phyloP scores from a whole-genome alignment of 2,329 filamentous ascomycete genomes.

The Alternaria sp. region DNA sequence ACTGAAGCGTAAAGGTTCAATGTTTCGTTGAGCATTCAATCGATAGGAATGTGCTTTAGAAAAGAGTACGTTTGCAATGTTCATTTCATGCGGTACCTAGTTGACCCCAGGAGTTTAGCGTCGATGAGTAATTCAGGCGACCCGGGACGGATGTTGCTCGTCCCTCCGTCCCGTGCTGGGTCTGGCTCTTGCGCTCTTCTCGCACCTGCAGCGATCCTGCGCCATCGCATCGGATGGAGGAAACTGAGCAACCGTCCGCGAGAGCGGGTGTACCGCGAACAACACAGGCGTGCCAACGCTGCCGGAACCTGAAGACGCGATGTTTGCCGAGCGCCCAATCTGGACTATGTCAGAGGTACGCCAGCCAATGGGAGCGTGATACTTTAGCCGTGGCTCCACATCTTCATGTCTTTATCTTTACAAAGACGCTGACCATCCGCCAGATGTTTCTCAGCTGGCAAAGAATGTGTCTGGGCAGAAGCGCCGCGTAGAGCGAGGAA shows the following conservation, averaged over 20 bases:
- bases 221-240: conserved; percentile 30
- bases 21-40: too few relatives aligned
- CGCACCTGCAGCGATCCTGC: background rate
- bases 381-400: background rate
- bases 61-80: too few relatives aligned
- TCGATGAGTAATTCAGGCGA: conserved; percentile 1
- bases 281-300: conserved; percentile 43
- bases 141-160: conserved; percentile 4
- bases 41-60: too few relatives aligned
- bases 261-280: conserved; percentile 26
- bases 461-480: conserved; percentile 44
- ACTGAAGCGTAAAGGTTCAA: too few relatives aligned
- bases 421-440: background rate
- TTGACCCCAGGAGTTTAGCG: background rate
- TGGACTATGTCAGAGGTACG: conserved; percentile 41
- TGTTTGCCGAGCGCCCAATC: conserved; percentile 40
- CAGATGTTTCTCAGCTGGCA: conserved; percentile 35
- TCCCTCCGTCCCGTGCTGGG: conserved; percentile 13
- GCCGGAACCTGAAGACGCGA: conserved; percentile 42
- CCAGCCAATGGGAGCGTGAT: background rate
- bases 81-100: too few relatives aligned
- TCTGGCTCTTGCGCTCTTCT: background rate
- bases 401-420: background rate
- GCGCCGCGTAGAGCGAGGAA: conserved; percentile 33
- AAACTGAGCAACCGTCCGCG: conserved; percentile 23